Evolutionary conservation across 2,329 filamentous ascomycete species (phyloP).

Genomic region (Pseudogymnoascus sp.): DNA sequence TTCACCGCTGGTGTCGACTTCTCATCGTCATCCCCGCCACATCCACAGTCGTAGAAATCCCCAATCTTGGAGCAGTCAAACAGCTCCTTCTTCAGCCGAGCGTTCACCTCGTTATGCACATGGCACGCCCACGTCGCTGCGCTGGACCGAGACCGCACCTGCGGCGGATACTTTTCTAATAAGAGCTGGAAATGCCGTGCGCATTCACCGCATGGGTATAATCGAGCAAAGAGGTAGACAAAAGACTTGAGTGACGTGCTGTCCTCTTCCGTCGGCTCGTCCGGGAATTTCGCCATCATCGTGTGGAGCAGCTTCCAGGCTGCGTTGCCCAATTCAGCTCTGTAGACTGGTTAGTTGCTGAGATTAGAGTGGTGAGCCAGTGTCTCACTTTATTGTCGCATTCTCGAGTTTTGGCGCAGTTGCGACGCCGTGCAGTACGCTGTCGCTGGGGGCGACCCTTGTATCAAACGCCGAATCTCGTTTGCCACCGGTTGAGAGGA

Average conservation of each 20-base stretch:
- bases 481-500: constrained; percentile 34
- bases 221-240: constrained; percentile 58
- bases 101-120: constrained; percentile 61
- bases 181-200: constrained; percentile 59
- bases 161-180: constrained; percentile 55
- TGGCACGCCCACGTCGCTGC: constrained; percentile 63
- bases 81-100: constrained; percentile 50
- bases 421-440: constrained; percentile 56
- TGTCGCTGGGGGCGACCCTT: constrained; percentile 22
- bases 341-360: constrained; percentile 14
- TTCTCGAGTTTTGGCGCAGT: constrained; percentile 80
- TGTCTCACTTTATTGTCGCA: constrained; percentile 64
- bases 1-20: constrained; percentile 28
- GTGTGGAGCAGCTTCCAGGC: constrained; percentile 66
- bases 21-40: constrained; percentile 54
- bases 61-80: constrained; percentile 64
- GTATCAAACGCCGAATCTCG: constrained; percentile 18
- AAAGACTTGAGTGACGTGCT: constrained; percentile 56
- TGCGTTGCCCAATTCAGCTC: constrained; percentile 55
- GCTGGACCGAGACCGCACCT: constrained; percentile 55
- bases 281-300: constrained; percentile 63
- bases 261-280: constrained; percentile 56
- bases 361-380: neutral
- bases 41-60: constrained; percentile 66
- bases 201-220: constrained; percentile 66